Conservation (phyloP, 2,329 filamentous ascomycete species). For the Neodidymelliopsis sp. region DNA sequence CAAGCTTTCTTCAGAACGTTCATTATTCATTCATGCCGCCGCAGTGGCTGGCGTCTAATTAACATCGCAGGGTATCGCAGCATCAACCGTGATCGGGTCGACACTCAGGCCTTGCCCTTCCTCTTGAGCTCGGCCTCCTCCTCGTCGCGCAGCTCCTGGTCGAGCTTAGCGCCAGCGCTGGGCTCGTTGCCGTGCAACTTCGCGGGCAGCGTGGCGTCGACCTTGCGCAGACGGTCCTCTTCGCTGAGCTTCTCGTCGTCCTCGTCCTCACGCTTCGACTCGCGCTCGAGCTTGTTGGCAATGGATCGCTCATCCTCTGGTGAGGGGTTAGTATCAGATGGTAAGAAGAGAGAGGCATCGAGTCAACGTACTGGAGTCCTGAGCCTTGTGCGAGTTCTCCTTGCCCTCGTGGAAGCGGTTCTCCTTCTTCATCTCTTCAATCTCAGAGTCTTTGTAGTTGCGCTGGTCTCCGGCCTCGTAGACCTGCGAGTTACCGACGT, state of each 20-base stretch:
- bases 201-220: constrained; percentile 68
- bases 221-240: constrained; percentile 55
- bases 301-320: constrained; percentile 74
- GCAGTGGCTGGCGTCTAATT: constrained; percentile 11
- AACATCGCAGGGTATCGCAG: constrained; percentile 16
- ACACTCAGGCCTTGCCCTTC: constrained; percentile 59
- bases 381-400: constrained; percentile 70
- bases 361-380: constrained; percentile 71
- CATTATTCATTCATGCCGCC: constrained; percentile 19
- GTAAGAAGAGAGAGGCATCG: background rate
- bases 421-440: constrained; percentile 60
- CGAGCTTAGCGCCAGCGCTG: constrained; percentile 74
- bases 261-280: constrained; percentile 61
- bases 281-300: constrained; percentile 73
- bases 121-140: constrained; percentile 70
- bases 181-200: constrained; percentile 75
- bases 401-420: constrained; percentile 76
- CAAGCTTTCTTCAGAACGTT: no score
- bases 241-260: constrained; percentile 38
- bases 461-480: constrained; percentile 83
- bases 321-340: constrained; percentile 34
- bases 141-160: constrained; percentile 72
- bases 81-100: constrained; percentile 6
- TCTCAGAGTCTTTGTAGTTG: constrained; percentile 64
- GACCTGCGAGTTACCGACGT: constrained; percentile 69